Percentiles rank a stretch among this genome's conserved stretches.
Conservation (phyloP, 257 asterid genomes). For the Anisodus acutangulus region DNA sequence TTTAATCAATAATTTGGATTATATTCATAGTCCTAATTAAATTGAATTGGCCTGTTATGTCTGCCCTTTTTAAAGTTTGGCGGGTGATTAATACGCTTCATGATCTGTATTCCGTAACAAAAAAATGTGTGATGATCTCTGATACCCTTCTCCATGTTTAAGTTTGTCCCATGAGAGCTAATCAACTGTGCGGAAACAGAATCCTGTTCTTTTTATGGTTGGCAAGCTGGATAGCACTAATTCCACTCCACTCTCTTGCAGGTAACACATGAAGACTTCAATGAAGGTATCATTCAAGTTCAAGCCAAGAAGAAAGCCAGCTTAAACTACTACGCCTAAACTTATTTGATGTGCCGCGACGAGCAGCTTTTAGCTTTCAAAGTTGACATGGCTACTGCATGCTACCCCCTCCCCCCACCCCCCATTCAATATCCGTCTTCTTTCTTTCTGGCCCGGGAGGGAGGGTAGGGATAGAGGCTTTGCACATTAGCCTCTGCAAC, state of each 20-base stretch:
- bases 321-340: conserved; percentile 80
- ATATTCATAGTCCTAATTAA: not conserved
- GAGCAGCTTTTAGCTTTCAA: conserved; percentile 16
- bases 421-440: not conserved
- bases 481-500: not conserved
- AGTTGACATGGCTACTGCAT: not conserved
- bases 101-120: not conserved
- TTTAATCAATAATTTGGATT: conserved; percentile 7
- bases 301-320: conserved; percentile 94
- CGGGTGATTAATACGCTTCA: not conserved
- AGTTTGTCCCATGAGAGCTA: not conserved
- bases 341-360: not conserved
- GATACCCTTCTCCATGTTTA: not conserved
- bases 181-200: too few species aligned
- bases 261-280: conserved; percentile 97
- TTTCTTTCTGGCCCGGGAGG: not conserved
- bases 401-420: not conserved
- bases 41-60: not conserved
- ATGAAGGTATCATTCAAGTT: conserved; percentile 96
- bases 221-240: conserved; percentile 1
- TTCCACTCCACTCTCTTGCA: conserved; percentile 30
- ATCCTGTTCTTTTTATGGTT: not conserved
- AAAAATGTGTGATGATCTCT: not conserved
- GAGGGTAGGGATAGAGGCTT: not conserved
- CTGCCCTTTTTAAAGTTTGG: not conserved